Evolutionary conservation across 176 grass and related monocot genomes (phyloP).

Genomic region (Dactylis glomerata): DNA sequence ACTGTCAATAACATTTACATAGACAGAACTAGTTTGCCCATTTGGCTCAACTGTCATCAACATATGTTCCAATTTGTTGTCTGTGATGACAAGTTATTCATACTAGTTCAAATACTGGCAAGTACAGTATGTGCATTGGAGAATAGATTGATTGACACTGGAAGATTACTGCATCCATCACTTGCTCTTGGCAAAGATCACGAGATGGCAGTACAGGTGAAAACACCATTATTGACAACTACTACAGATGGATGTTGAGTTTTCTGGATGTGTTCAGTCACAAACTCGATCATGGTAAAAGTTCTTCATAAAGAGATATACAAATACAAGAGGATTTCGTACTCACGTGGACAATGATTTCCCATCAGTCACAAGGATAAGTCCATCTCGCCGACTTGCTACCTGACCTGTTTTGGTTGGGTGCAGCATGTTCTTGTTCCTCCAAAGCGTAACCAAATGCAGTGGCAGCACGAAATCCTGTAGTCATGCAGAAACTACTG

Average conservation of each 20-base stretch:
- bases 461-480: not conserved
- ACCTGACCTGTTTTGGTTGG: slow-evolving; percentile 4
- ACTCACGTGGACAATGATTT: not conserved
- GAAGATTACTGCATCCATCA: not conserved
- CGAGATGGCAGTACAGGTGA: not conserved
- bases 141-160: not conserved
- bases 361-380: not conserved
- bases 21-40: not conserved
- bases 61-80: not conserved
- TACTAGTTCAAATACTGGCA: not conserved
- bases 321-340: not conserved
- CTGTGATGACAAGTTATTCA: not conserved
- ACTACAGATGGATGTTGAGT: slow-evolving; percentile 15
- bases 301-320: not conserved
- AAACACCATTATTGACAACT: slow-evolving; percentile 10
- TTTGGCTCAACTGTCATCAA: not conserved
- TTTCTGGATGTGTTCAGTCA: not conserved
- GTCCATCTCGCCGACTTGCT: slow-evolving; percentile 1
- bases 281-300: not conserved
- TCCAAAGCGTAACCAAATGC: slow-evolving; percentile 1
- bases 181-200: not conserved
- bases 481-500: not conserved
- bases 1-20: not conserved
- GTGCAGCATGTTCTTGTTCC: slow-evolving; percentile 7
- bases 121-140: not conserved